Percentiles rank a stretch among this genome's conserved stretches.
phyloP scores from a whole-genome alignment of 176 grass and related monocot genomes.

The Triticum dicoccoides region DNA sequence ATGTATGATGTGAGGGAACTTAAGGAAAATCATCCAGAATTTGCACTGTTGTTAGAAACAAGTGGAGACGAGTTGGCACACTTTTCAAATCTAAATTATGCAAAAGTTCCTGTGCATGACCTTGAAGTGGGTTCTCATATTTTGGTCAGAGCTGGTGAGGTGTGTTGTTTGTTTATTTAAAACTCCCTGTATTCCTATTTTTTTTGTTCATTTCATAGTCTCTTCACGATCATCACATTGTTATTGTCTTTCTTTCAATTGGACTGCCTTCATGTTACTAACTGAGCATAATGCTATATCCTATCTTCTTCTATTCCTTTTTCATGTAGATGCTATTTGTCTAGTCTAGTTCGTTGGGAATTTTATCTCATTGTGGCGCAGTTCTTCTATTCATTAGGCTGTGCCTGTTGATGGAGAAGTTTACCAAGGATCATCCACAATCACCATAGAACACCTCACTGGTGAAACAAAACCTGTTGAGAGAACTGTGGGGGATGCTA shows the following conservation, averaged over 20 bases:
- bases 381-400: conserved; percentile 67
- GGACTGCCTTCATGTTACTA: background rate
- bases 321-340: conserved; percentile 3
- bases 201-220: background rate
- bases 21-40: conserved; percentile 91
- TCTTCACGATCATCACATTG: background rate
- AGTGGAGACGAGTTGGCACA: conserved; percentile 45
- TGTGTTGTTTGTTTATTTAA: conserved; percentile 46
- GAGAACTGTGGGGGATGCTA: conserved; percentile 78
- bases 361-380: conserved; percentile 40
- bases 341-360: conserved; percentile 16
- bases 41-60: conserved; percentile 74
- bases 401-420: conserved; percentile 99
- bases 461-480: conserved; percentile 93
- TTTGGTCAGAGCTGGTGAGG: conserved; percentile 97
- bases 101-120: conserved; percentile 87
- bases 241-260: background rate
- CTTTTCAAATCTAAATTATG: conserved; percentile 85
- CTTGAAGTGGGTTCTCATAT: conserved; percentile 91
- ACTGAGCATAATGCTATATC: background rate
- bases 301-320: background rate
- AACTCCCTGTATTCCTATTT: conserved; percentile 4
- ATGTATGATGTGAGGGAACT: conserved; percentile 97
- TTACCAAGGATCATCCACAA: conserved; percentile 88
- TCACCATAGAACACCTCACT: conserved; percentile 93